A percentile compares a stretch with the other conserved stretches of the same genome.
Evolutionary conservation across 495 filamentous ascomycete species (phyloP).

Genomic region (Neurospora sp.): DNA sequence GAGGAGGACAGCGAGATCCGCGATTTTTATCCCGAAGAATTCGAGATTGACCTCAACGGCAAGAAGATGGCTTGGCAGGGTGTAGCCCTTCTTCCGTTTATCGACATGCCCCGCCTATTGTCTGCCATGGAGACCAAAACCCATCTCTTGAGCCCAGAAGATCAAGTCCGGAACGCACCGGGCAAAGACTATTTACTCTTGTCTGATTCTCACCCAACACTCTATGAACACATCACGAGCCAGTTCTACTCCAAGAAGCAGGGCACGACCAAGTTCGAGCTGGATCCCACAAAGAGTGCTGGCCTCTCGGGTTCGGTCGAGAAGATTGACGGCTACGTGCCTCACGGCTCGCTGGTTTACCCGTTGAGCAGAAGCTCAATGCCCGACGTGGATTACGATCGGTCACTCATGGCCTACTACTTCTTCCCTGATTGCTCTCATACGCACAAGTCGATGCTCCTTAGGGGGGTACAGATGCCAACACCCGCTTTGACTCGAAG

Average conservation of each 20-base stretch:
- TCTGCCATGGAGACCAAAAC: constrained; percentile 76
- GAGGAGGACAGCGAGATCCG: constrained; percentile 79
- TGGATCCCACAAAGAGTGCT: constrained; percentile 64
- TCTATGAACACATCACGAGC: constrained; percentile 70
- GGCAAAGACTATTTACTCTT: constrained; percentile 75
- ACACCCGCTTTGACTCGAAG: constrained; percentile 56
- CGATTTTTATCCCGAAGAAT: constrained; percentile 95
- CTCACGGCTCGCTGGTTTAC: constrained; percentile 49
- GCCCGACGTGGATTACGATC: constrained; percentile 72
- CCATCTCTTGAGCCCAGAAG: constrained; percentile 66
- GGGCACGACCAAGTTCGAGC: constrained; percentile 48
- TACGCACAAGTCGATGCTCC: constrained; percentile 86
- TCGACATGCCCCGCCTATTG: constrained; percentile 81
- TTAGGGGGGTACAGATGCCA: constrained; percentile 69
- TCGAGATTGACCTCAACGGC: constrained; percentile 86
- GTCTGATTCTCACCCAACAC: constrained; percentile 60
- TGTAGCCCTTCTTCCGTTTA: constrained; percentile 87
- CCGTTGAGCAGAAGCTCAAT: constrained; percentile 56
- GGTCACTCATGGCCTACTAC: constrained; percentile 78
- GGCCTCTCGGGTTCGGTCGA: constrained; percentile 72
- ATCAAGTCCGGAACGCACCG: constrained; percentile 64
- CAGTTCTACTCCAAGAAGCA: constrained; percentile 90
- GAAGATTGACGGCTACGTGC: constrained; percentile 71
- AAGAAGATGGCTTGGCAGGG: constrained; percentile 99
- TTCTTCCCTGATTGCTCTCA: constrained; percentile 61